Percentiles rank a stretch among this genome's conserved stretches.
phyloP scores from a whole-genome alignment of 176 grass and related monocot genomes.

The Oryza punctata region DNA sequence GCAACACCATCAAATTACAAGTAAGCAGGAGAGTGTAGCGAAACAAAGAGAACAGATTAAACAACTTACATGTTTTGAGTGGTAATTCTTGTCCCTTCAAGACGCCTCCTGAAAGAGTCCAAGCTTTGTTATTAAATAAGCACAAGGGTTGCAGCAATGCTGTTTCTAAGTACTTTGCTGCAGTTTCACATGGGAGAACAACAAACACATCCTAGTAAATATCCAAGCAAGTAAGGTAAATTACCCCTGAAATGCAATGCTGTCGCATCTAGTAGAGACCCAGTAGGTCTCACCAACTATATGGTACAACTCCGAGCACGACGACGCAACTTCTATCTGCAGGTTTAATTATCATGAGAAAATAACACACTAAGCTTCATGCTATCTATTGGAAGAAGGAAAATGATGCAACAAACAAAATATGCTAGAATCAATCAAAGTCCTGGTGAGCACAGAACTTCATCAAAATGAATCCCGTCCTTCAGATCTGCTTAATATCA shows the following conservation, averaged over 20 bases:
- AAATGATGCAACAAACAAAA: constrained; percentile 1
- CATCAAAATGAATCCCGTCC: constrained; percentile 11
- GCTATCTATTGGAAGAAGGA: background rate
- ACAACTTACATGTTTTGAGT: constrained; percentile 76
- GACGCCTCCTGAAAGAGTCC: constrained; percentile 77
- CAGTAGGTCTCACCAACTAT: constrained; percentile 91
- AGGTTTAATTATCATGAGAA: constrained; percentile 41
- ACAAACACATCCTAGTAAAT: constrained; percentile 1
- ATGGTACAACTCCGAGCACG: constrained; percentile 85
- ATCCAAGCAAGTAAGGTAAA: constrained; percentile 11
- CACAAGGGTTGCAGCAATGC: constrained; percentile 12
- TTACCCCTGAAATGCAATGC: constrained; percentile 81
- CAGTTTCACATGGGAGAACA: constrained; percentile 5
- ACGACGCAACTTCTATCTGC: constrained; percentile 82
- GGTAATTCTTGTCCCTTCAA: constrained; percentile 99
- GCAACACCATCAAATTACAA: constrained; percentile 28
- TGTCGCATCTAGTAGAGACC: constrained; percentile 89
- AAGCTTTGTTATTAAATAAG: constrained; percentile 44
- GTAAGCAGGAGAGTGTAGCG: constrained; percentile 12
- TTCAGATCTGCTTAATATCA: constrained; percentile 10
- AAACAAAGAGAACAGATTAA: constrained; percentile 9
- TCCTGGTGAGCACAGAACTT: background rate
- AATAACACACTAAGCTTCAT: constrained; percentile 32
- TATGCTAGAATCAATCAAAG: constrained; percentile 24
- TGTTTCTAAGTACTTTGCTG: background rate